Conservation (phyloP, 768 basidiomycete genomes). For the Pleurotus platypus region DNA sequence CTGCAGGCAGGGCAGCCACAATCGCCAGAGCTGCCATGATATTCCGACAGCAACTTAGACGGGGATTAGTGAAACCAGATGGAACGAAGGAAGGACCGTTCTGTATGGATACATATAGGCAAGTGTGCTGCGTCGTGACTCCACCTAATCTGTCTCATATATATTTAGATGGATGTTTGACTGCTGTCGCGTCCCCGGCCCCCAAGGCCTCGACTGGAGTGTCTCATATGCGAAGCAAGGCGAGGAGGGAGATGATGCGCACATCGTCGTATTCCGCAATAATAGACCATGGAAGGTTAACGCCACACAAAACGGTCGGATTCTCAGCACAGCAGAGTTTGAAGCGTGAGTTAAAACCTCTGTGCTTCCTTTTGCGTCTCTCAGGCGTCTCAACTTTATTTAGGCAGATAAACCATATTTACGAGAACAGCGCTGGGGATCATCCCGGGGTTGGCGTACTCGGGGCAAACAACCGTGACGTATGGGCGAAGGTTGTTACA, state of each 20-base stretch:
- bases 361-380: background rate
- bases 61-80: conserved; percentile 64
- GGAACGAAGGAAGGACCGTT: conserved; percentile 62
- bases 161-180: conserved; percentile 84
- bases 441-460: conserved; percentile 78
- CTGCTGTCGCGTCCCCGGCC: conserved; percentile 77
- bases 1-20: conserved; percentile 66
- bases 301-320: conserved; percentile 46
- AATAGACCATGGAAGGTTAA: conserved; percentile 84
- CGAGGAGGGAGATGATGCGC: conserved; percentile 62
- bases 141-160: background rate
- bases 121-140: background rate
- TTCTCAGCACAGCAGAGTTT: conserved; percentile 64
- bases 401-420: conserved; percentile 73
- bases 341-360: conserved; percentile 41
- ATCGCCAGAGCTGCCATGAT: conserved; percentile 70
- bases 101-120: conserved; percentile 90
- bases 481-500: conserved; percentile 75
- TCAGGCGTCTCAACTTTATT: no score
- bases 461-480: conserved; percentile 76
- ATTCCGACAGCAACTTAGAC: conserved; percentile 68
- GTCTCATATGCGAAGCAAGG: conserved; percentile 58
- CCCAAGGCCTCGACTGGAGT: conserved; percentile 74
- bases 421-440: conserved; percentile 55
- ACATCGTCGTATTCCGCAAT: conserved; percentile 82